These are phyloP conservation scores for Colletotrichum kahawae DNA, from an alignment of 2,329 filamentous ascomycete genomes.

Conservation along the genomic window DNA sequence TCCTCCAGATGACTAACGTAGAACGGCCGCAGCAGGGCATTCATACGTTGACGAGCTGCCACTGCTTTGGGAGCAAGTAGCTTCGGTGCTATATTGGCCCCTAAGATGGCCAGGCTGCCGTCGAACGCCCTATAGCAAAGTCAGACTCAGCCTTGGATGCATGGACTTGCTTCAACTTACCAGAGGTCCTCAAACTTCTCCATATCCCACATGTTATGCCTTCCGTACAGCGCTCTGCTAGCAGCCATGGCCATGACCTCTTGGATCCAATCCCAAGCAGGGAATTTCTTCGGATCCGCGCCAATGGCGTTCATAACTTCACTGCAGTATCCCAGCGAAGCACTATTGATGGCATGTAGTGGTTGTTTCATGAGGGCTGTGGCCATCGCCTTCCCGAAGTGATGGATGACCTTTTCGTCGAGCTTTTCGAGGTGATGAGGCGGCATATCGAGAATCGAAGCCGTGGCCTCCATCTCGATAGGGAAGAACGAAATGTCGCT, in stretches of 20 bases:
- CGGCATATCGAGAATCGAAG: conserved; percentile 41
- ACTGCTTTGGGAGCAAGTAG: conserved; percentile 29
- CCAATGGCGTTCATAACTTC: conserved; percentile 29
- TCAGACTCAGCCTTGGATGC: not conserved
- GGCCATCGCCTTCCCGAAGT: conserved; percentile 40
- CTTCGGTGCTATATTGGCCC: conserved; percentile 31
- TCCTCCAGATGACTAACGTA: conserved; percentile 31
- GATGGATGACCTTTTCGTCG: conserved; percentile 32
- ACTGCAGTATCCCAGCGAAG: conserved; percentile 38
- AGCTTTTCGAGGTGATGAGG: conserved; percentile 25
- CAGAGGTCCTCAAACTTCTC: conserved; percentile 38
- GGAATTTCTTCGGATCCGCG: conserved; percentile 28
- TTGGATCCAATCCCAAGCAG: conserved; percentile 43
- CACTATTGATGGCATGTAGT: conserved; percentile 38
- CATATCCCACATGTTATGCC: conserved; percentile 36
- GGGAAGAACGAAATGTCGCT: conserved; percentile 49
- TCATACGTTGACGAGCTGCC: conserved; percentile 24
- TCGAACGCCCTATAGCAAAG: conserved; percentile 26
- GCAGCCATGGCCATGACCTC: conserved; percentile 42
- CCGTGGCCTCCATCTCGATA: conserved; percentile 40
- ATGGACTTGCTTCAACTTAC: conserved; percentile 26
- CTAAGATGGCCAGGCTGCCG: conserved; percentile 29
- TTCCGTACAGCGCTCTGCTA: conserved; percentile 44
- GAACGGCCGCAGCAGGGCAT: conserved; percentile 31
- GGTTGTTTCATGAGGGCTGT: conserved; percentile 34